These are phyloP conservation scores for Nyctanthes arbortristis DNA, from an alignment of 257 asterid species.

Conservation along the genomic window DNA sequence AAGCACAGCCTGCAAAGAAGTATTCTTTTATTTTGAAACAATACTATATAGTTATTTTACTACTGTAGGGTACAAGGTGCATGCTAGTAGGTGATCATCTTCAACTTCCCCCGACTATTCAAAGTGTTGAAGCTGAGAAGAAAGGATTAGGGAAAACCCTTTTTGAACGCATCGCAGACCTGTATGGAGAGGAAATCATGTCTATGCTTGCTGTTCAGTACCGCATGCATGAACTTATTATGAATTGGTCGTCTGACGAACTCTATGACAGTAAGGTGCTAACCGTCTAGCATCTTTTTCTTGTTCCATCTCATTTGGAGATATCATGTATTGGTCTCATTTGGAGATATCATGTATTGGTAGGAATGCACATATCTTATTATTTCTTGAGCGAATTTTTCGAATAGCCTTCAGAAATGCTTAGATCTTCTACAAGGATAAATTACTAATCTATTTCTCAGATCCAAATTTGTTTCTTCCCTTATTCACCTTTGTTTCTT, in stretches of 20 bases:
- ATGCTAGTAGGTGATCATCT: slow-evolving; percentile 92
- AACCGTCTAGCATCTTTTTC: not conserved
- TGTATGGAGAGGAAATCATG: slow-evolving; percentile 74
- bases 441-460: not conserved
- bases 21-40: slow-evolving; percentile 8
- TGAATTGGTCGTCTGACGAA: slow-evolving; percentile 95
- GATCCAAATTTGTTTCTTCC: not conserved
- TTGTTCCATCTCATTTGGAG: not conserved
- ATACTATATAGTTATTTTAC: slow-evolving; percentile 25
- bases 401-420: not conserved
- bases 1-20: too few relatives aligned
- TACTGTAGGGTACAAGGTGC: slow-evolving; percentile 81
- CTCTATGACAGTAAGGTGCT: slow-evolving; percentile 88
- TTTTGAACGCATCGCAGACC: slow-evolving; percentile 87
- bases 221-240: slow-evolving; percentile 92
- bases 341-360: not conserved
- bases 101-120: slow-evolving; percentile 98
- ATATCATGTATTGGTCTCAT: not conserved
- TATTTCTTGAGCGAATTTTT: not conserved
- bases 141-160: slow-evolving; percentile 94
- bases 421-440: not conserved
- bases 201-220: slow-evolving; percentile 98
- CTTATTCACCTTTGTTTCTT: not conserved
- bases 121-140: slow-evolving; percentile 95
- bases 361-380: not conserved